Evolutionary conservation across 2,329 filamentous ascomycete species (phyloP).

Genomic region (Penicillium sp.): DNA sequence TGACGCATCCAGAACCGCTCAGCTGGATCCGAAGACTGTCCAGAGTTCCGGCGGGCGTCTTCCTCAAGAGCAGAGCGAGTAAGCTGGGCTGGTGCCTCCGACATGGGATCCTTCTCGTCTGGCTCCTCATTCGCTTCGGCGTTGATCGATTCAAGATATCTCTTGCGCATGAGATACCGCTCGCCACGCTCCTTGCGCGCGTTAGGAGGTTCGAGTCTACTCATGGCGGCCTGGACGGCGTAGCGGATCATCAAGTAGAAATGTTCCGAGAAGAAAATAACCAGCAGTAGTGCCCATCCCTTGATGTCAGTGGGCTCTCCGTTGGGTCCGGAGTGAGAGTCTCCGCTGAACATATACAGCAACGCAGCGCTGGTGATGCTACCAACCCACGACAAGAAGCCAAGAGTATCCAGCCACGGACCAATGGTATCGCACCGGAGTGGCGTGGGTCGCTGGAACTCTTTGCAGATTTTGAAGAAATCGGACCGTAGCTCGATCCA

Average conservation of each 20-base stretch:
- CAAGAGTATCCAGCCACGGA: slow-evolving; percentile 85
- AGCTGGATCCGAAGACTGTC: slow-evolving; percentile 34
- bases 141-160: slow-evolving; percentile 62
- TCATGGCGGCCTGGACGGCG: slow-evolving; percentile 70
- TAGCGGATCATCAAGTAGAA: slow-evolving; percentile 79
- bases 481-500: slow-evolving; percentile 95
- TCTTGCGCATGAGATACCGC: slow-evolving; percentile 77
- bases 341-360: slow-evolving; percentile 79
- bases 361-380: slow-evolving; percentile 85
- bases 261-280: slow-evolving; percentile 85
- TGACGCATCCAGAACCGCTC: slow-evolving; percentile 50
- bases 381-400: slow-evolving; percentile 90
- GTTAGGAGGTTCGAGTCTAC: slow-evolving; percentile 81
- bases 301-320: slow-evolving; percentile 63
- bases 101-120: slow-evolving; percentile 10
- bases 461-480: slow-evolving; percentile 90
- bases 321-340: slow-evolving; percentile 55
- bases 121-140: slow-evolving; percentile 28
- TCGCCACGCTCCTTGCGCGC: slow-evolving; percentile 82
- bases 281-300: slow-evolving; percentile 77
- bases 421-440: slow-evolving; percentile 92
- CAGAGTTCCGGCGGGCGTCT: slow-evolving; percentile 42
- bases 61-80: slow-evolving; percentile 45
- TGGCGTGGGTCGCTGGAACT: slow-evolving; percentile 85
- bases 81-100: slow-evolving; percentile 29